These are phyloP conservation scores for Areca catechu DNA, from an alignment of 176 grass and related monocot genomes.

Conservation along the genomic window DNA sequence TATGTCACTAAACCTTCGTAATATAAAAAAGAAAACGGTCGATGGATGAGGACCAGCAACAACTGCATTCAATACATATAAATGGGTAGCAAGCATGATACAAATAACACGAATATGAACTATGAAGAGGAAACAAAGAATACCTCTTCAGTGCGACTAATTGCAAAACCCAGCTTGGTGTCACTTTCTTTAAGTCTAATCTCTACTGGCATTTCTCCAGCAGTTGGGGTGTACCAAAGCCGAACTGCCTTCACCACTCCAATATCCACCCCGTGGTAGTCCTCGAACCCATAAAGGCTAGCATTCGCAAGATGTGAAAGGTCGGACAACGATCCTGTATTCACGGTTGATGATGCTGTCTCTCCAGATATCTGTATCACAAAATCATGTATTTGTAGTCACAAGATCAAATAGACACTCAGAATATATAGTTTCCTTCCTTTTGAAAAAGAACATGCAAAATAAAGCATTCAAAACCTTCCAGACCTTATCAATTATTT, in stretches of 20 bases:
- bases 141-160: constrained; percentile 18
- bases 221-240: constrained; percentile 10
- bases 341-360: constrained; percentile 14
- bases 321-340: constrained; percentile 6
- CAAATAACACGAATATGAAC: too few species aligned
- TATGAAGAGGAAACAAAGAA: not conserved
- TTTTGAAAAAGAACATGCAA: too few species aligned
- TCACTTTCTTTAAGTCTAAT: constrained; percentile 12
- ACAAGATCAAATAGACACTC: too few species aligned
- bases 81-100: too few species aligned
- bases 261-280: constrained; percentile 19
- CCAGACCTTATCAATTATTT: too few species aligned
- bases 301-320: constrained; percentile 9
- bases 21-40: too few species aligned
- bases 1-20: too few species aligned
- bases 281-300: constrained; percentile 19
- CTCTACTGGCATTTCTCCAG: constrained; percentile 6
- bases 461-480: too few species aligned
- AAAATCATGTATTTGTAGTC: too few species aligned
- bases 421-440: too few species aligned
- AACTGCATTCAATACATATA: too few species aligned
- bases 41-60: too few species aligned
- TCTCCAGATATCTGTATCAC: constrained; percentile 11
- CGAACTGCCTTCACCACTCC: constrained; percentile 18
- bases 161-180: constrained; percentile 12